Evolutionary conservation across 306 rosid species (phyloP), one percentile per base, ranked within the genome.

Genomic region (Cucurbita pepo): DNA sequence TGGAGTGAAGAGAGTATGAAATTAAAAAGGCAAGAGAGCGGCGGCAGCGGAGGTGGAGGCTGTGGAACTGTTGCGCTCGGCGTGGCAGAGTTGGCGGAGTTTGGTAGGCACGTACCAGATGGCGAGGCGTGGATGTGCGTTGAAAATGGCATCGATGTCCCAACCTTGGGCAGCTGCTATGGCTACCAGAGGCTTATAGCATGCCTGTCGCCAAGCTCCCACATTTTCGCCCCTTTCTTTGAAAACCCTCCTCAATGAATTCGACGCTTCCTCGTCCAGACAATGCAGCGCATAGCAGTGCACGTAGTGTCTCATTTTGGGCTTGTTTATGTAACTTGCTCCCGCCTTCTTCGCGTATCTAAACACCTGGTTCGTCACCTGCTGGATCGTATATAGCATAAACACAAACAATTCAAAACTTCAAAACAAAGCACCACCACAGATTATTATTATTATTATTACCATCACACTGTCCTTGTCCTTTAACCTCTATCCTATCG

Each of bases 261-360:
- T 86, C 5, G 98, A 94, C 0, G 63, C 92, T 40, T 83, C 88
- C 80, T 86, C 96, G 77, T 94, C 92, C 6, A 94, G 80, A 79
- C 96, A 90, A 65, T 94, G 98, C 65, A 94, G 76, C 0, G 98
- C 98, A 19, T 90, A 90, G 79, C 98, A 93, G 69, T 90, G 98
- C 51, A 94, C 98, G 63, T 94, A 94, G 82, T 94, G 98, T n/a
- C 98, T 69, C 98, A 94, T 94, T 73, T 94, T 94, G 0, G 98
- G 98, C 87, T 94, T 94, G 90, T 94, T 94, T 5, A 94, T 94
- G 86, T 94, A 88, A 78, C 89, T 91, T 1, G 97, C 97, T 25
- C 99, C 99, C 12, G 89, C 95, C 55, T 85, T 89, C 84, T 91
- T 91, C 0, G 97, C 97, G 64, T 76, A 89, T 87, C 95, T 85